Conservation (phyloP, 805 yeast species). For the Spathaspora boniae region DNA sequence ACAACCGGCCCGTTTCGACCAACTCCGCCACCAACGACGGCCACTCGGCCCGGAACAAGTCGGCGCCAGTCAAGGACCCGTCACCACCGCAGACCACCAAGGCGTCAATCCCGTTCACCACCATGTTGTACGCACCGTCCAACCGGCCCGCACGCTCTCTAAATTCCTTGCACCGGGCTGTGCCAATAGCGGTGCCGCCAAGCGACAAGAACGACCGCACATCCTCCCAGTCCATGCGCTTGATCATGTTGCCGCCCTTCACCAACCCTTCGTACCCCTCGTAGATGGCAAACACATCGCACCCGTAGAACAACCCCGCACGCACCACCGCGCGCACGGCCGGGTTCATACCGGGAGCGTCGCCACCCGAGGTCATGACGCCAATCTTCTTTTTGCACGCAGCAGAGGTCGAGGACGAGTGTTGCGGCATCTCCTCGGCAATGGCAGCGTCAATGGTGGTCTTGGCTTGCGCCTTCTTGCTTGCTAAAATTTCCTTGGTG, state of each 20-base stretch:
- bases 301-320: constrained; percentile 60
- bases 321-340: constrained; percentile 71
- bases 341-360: constrained; percentile 80
- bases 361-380: constrained; percentile 81
- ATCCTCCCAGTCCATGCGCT: constrained; percentile 67
- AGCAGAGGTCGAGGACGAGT: constrained; percentile 4
- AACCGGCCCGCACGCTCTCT: constrained; percentile 65
- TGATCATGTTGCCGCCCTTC: constrained; percentile 57
- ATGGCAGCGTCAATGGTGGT: constrained; percentile 4
- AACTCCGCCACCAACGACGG: constrained; percentile 64
- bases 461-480: constrained; percentile 3
- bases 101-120: constrained; percentile 71
- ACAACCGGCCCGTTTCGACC: constrained; percentile 40
- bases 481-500: constrained; percentile 20
- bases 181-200: constrained; percentile 79
- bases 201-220: constrained; percentile 66
- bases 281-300: constrained; percentile 63
- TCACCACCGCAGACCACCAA: constrained; percentile 81
- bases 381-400: constrained; percentile 49
- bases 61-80: constrained; percentile 82
- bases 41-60: constrained; percentile 74
- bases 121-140: constrained; percentile 60
- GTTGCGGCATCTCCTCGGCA: constrained; percentile 5
- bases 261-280: constrained; percentile 78
- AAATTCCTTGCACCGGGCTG: constrained; percentile 70